A percentile compares a stretch with the other conserved stretches of the same genome.
phyloP scores from a whole-genome alignment of 768 basidiomycete species.

The Udeniomyces megalosporus region DNA sequence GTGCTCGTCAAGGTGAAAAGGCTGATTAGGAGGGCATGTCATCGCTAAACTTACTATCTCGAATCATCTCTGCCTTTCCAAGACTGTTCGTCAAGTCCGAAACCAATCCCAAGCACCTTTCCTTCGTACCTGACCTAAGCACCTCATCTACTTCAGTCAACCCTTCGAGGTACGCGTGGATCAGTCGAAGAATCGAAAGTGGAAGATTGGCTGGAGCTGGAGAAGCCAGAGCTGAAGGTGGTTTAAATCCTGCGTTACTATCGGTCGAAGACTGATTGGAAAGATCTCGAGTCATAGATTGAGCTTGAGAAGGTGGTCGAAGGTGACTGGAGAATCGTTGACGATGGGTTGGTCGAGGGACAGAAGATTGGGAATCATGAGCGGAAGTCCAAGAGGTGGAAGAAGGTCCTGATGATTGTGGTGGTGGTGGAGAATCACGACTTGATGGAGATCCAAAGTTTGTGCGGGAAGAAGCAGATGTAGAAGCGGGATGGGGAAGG shows the following conservation, averaged over 20 bases:
- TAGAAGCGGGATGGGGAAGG: neutral
- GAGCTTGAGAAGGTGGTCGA: too few relatives aligned
- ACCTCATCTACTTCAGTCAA: neutral
- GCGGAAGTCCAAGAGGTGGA: too few relatives aligned
- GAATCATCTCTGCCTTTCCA: neutral
- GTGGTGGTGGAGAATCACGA: neutral
- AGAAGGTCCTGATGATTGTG: too few relatives aligned
- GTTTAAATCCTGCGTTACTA: too few relatives aligned
- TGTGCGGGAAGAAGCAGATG: neutral
- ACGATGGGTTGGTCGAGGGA: neutral
- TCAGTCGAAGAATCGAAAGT: constrained; percentile 6
- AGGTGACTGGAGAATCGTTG: too few relatives aligned
- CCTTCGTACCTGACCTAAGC: neutral
- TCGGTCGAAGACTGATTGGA: too few relatives aligned
- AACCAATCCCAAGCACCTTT: neutral
- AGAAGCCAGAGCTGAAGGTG: neutral
- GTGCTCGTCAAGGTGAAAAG: too few relatives aligned
- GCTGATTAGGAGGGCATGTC: too few relatives aligned
- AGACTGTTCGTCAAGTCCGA: neutral
- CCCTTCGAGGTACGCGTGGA: constrained; percentile 2
- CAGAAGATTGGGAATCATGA: too few relatives aligned
- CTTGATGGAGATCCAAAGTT: too few relatives aligned
- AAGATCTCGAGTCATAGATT: neutral
- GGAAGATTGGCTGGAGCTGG: constrained; percentile 2
- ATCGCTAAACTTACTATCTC: constrained; percentile 1